Conservation (phyloP, 768 basidiomycete genomes). For the Dendrothele bispora region DNA sequence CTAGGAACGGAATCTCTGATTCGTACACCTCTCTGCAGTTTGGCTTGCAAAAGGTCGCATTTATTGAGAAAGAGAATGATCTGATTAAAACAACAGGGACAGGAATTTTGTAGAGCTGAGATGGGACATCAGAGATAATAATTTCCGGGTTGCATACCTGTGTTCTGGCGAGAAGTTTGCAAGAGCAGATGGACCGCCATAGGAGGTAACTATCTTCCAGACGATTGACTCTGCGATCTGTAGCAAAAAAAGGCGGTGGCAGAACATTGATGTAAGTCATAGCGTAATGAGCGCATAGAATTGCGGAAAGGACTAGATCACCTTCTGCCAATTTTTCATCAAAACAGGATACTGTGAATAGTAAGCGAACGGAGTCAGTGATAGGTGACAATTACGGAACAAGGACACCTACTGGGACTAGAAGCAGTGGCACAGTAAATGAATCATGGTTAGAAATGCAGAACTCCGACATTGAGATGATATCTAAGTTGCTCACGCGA, state of each 20-base stretch:
- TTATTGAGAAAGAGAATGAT: conserved; percentile 57
- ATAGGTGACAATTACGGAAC: neutral
- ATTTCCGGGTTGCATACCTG: conserved; percentile 37
- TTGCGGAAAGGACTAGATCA: neutral
- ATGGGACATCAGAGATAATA: neutral
- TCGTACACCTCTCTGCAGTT: conserved; percentile 63
- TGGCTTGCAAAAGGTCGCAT: conserved; percentile 72
- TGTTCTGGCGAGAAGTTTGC: conserved; percentile 59
- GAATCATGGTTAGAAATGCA: neutral
- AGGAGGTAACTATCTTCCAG: conserved; percentile 76
- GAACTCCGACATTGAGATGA: neutral
- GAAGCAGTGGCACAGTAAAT: neutral
- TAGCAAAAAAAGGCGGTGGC: neutral
- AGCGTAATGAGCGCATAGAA: neutral
- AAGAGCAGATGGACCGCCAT: conserved; percentile 74
- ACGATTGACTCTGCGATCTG: conserved; percentile 65
- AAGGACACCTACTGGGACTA: conserved; percentile 40
- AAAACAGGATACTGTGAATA: conserved; percentile 69
- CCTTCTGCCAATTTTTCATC: conserved; percentile 75
- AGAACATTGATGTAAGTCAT: neutral
- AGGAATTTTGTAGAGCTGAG: neutral
- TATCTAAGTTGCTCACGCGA: conserved; percentile 45
- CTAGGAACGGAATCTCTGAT: conserved; percentile 72
- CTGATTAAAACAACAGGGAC: neutral
- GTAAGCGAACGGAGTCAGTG: conserved; percentile 7